phyloP scores from a whole-genome alignment of 192 early-diverging fungal species.

The Coemansia sp. region DNA sequence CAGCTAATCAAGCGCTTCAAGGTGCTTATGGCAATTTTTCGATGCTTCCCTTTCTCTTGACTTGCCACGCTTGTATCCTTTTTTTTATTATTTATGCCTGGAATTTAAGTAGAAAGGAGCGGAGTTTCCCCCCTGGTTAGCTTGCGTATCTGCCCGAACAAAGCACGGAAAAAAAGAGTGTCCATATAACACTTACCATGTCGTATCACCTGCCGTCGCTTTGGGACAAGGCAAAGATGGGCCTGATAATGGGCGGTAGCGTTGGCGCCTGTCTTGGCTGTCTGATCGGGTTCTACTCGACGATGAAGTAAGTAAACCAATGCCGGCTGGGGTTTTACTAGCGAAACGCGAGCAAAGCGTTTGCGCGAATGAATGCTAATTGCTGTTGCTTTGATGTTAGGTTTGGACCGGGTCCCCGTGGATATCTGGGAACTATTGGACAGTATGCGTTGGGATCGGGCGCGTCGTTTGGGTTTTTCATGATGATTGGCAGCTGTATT shows the following conservation, averaged over 20 bases:
- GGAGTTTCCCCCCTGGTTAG: no score
- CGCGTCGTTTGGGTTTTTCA: conserved; percentile 79
- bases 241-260: conserved; percentile 52
- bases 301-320: conserved; percentile 54
- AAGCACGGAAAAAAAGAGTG: no score
- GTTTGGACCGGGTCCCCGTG: conserved; percentile 66
- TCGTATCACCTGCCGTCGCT: conserved; percentile 45
- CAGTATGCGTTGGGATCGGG: conserved; percentile 71
- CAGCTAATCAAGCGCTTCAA: no score
- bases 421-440: conserved; percentile 66
- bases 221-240: conserved; percentile 56
- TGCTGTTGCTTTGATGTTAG: conserved; percentile 24
- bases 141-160: no score
- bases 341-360: neutral
- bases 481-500: conserved; percentile 62
- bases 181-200: conserved; percentile 11
- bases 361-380: neutral
- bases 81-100: no score
- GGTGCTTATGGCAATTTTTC: no score
- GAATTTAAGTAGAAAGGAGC: no score
- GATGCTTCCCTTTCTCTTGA: no score
- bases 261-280: conserved; percentile 53
- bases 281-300: conserved; percentile 53
- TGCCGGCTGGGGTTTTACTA: no score
- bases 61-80: no score